These are phyloP conservation scores for Panaeolus cyanescens DNA, from an alignment of 768 basidiomycete species.

Conservation along the genomic window DNA sequence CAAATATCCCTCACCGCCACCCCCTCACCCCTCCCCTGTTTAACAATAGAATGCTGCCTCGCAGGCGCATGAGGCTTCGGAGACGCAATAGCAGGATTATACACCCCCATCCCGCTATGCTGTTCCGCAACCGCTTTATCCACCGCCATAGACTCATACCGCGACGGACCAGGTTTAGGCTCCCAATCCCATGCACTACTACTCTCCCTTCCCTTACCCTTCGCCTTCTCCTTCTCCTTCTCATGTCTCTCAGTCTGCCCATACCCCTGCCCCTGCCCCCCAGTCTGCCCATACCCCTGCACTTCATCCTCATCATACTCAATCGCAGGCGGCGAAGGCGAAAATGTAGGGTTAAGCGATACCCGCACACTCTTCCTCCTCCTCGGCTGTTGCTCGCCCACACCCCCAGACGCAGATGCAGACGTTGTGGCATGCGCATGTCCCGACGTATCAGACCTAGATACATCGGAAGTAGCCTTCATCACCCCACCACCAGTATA, in stretches of 20 bases:
- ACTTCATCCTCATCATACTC: slow-evolving; percentile 49
- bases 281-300: slow-evolving; percentile 23
- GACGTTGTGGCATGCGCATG: slow-evolving; percentile 3
- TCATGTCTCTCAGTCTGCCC: background rate
- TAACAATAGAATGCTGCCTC: background rate
- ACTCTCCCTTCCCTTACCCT: no score
- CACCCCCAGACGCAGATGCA: no score
- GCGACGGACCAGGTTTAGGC: background rate
- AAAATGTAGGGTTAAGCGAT: slow-evolving; percentile 76
- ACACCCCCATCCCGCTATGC: background rate
- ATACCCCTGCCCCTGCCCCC: slow-evolving; percentile 23
- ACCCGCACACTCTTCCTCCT: slow-evolving; percentile 77
- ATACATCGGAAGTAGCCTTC: slow-evolving; percentile 11
- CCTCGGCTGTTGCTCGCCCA: slow-evolving; percentile 20
- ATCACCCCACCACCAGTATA: background rate
- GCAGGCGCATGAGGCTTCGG: slow-evolving; percentile 4
- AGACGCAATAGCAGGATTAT: background rate
- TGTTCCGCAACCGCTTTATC: slow-evolving; percentile 2
- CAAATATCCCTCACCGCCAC: slow-evolving; percentile 34
- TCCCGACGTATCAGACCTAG: slow-evolving; percentile 14
- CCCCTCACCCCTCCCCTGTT: background rate
- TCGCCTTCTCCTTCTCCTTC: background rate
- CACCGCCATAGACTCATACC: slow-evolving; percentile 8
- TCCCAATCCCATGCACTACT: slow-evolving; percentile 21
- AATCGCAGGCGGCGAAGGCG: slow-evolving; percentile 66